Evolutionary conservation across 2,329 filamentous ascomycete genomes (phyloP).

Genomic region (Didymella keratinophila): DNA sequence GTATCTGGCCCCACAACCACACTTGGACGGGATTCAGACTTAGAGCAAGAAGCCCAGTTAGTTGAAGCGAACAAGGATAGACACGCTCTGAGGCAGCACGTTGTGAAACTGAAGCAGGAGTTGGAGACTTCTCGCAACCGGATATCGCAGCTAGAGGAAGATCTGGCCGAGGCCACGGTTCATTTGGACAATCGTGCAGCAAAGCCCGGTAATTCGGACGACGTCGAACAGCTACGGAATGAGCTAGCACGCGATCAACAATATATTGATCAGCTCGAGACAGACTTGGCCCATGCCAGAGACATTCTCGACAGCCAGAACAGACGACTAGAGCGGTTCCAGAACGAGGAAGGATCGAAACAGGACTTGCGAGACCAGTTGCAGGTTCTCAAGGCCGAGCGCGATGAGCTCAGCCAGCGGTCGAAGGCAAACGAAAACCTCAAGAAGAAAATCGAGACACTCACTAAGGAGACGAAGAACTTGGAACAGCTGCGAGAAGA

Average conservation of each 20-base stretch:
- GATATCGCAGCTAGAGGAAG: constrained; percentile 57
- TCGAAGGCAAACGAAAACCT: constrained; percentile 61
- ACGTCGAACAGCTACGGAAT: constrained; percentile 54
- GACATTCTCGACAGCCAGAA: constrained; percentile 57
- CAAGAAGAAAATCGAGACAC: constrained; percentile 61
- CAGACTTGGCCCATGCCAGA: constrained; percentile 55
- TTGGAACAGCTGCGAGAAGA: constrained; percentile 55
- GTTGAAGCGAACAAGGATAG: constrained; percentile 59
- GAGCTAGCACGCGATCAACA: constrained; percentile 57
- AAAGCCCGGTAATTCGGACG: constrained; percentile 51
- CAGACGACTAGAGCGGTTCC: constrained; percentile 54
- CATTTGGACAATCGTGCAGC: constrained; percentile 54
- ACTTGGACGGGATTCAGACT: constrained; percentile 53
- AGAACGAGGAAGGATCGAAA: constrained; percentile 53
- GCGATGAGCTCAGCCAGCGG: constrained; percentile 59
- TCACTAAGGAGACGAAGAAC: constrained; percentile 58
- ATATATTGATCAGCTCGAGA: constrained; percentile 60
- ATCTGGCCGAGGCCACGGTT: constrained; percentile 56
- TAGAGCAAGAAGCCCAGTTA: constrained; percentile 60
- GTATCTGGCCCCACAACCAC: constrained; percentile 38
- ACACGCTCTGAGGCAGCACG: constrained; percentile 52
- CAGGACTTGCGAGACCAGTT: constrained; percentile 60
- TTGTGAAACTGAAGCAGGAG: constrained; percentile 53
- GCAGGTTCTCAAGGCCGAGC: constrained; percentile 58
- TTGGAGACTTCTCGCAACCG: constrained; percentile 52